Evolutionary conservation across 805 yeast genomes (phyloP).

Genomic region (Candida maris): DNA sequence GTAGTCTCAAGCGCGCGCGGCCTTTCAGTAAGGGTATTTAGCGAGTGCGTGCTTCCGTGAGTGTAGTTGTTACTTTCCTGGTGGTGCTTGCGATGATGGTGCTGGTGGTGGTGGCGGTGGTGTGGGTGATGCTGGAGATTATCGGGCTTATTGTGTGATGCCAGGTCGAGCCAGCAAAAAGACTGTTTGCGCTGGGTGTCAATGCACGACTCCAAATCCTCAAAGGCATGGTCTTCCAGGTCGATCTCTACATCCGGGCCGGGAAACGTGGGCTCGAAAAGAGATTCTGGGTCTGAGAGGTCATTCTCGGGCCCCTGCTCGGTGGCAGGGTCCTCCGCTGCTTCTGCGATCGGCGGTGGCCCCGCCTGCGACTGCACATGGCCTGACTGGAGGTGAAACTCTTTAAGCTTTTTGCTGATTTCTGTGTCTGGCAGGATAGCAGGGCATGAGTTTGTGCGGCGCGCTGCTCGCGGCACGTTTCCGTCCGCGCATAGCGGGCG

Average conservation of each 20-base stretch:
- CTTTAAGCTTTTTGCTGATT: background rate
- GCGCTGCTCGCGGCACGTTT: background rate
- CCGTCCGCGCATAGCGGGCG: slow-evolving; percentile 5
- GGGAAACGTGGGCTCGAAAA: slow-evolving; percentile 2
- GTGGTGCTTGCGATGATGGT: slow-evolving; percentile 5
- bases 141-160: background rate
- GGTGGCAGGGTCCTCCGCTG: background rate
- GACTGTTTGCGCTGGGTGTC: slow-evolving; percentile 15
- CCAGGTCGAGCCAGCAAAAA: slow-evolving; percentile 14
- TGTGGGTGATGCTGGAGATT: slow-evolving; percentile 1
- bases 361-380: no score
- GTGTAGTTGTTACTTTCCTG: slow-evolving; percentile 1
- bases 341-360: background rate
- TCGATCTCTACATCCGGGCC: background rate
- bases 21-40: no score
- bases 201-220: slow-evolving; percentile 13
- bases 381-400: slow-evolving; percentile 1
- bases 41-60: background rate
- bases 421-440: slow-evolving; percentile 1
- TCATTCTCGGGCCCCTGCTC: background rate
- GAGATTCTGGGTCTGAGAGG: slow-evolving; percentile 5
- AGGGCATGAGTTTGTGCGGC: background rate
- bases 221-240: slow-evolving; percentile 13
- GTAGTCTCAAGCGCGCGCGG: no score
- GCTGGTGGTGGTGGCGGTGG: slow-evolving; percentile 5